Conservation (phyloP, 2,329 filamentous ascomycete genomes). For the Neofusicoccum sp. region DNA sequence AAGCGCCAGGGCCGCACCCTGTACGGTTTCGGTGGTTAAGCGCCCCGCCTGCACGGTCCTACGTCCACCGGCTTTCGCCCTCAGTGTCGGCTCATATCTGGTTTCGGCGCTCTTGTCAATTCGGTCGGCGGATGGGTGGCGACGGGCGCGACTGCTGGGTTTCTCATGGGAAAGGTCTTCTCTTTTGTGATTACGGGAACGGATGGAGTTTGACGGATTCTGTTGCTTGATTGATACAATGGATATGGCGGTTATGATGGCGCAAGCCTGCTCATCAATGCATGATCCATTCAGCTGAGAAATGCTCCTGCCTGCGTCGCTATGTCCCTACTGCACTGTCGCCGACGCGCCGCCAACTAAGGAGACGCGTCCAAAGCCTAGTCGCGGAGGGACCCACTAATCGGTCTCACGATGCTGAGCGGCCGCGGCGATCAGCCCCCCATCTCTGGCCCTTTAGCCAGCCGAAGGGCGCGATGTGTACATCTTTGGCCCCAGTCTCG, state of each 20-base stretch:
- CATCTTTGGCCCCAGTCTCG: neutral
- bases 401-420: neutral
- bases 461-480: slow-evolving; percentile 2
- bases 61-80: neutral
- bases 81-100: slow-evolving; percentile 7
- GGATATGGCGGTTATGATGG: slow-evolving; percentile 14
- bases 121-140: slow-evolving; percentile 6
- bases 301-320: neutral
- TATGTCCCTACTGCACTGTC: neutral
- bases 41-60: slow-evolving; percentile 21
- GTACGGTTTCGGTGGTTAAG: slow-evolving; percentile 69
- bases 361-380: neutral
- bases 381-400: neutral
- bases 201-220: slow-evolving; percentile 6
- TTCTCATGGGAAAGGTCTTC: slow-evolving; percentile 14
- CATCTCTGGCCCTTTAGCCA: neutral
- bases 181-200: slow-evolving; percentile 7
- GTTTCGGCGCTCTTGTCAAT: slow-evolving; percentile 16
- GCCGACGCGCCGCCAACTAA: neutral
- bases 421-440: slow-evolving; percentile 1
- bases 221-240: slow-evolving; percentile 5
- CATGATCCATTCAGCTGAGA: slow-evolving; percentile 9
- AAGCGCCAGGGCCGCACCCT: slow-evolving; percentile 67
- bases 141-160: slow-evolving; percentile 1
- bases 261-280: slow-evolving; percentile 16